Evolutionary conservation across 2,329 filamentous ascomycete genomes (phyloP), one percentile per base, ranked within the genome.

Genomic region (Rhinocladiella similis): DNA sequence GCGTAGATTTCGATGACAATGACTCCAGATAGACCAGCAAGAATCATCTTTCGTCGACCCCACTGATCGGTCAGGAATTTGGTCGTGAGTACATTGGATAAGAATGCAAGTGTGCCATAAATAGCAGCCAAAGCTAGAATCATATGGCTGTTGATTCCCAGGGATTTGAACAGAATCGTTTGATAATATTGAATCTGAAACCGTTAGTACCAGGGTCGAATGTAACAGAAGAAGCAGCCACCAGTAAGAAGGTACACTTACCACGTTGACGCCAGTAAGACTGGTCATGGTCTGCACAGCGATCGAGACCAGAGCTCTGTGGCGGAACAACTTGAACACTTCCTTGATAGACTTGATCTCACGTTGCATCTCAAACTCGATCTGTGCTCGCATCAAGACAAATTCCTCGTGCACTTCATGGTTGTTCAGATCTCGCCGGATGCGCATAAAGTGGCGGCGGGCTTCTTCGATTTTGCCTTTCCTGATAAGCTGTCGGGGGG

Each of bases 81-180:
- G 0, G 80, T 83, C 0, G 82, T 81, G 27, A 83, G 64, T 20
- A 67, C 66, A 56, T 83, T 84, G 4, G 95, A 96, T 80, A 87
- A 91, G 82, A 90, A 91, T 79, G 96, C 92, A 81, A 91, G 92
- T 78, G 96, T 86, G 77, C 87, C 88, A 69, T 94, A 94, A 77
- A 95, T 93, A 59, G 89, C 84, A 63, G 95, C 90, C 80, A 91
- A 86, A 48, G 88, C 84, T 55, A 74, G 76, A 64, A 80, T 75
- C 18, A 77, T 74, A 3, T 67, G 56, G 47, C 60, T 57, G 66
- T 74, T 73, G n/a, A 61, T 76, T 27, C 83, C 84, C 50, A 83
- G 74, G 1, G 83, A 84, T 57, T 87, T 83, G 74, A 87, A 87
- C 39, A 89, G 72, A 67, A 94, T 91, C 68, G 69, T 19, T 19